These are phyloP conservation scores for Saccharomycopsis hybrid DNA, from an alignment of 1,139 yeast species.

Conservation along the genomic window DNA sequence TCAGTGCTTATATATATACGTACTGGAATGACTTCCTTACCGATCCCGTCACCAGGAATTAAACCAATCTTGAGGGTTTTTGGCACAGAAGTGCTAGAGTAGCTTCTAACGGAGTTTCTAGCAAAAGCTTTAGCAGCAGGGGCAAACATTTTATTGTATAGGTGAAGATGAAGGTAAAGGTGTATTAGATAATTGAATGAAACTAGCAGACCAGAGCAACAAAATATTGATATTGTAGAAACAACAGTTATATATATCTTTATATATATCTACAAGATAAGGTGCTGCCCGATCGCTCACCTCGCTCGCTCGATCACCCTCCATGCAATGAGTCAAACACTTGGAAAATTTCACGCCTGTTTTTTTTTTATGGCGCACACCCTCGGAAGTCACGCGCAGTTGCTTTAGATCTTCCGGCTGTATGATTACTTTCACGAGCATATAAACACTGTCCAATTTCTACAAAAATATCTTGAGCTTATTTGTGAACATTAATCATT, in stretches of 20 bases:
- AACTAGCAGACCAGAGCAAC: no score
- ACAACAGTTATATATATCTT: background rate
- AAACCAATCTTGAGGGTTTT: constrained; percentile 37
- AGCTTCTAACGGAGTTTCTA: constrained; percentile 14
- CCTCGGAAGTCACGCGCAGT: no score
- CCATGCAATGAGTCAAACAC: no score
- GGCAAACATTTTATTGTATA: constrained; percentile 3
- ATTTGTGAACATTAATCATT: no score
- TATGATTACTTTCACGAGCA: no score
- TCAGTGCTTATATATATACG: constrained; percentile 5
- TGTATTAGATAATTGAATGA: background rate
- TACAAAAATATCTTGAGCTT: no score
- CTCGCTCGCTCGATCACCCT: no score
- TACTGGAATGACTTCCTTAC: constrained; percentile 90
- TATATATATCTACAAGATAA: background rate
- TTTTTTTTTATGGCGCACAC: no score
- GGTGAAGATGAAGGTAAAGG: background rate
- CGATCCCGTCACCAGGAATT: constrained; percentile 98
- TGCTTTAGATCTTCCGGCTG: no score
- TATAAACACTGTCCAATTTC: no score
- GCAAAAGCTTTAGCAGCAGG: constrained; percentile 4
- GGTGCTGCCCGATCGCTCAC: no score
- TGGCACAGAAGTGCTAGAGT: constrained; percentile 15
- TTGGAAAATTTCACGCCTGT: no score
- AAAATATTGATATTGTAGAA: background rate